Base-by-base conservation (phyloP, 2,329 filamentous ascomycete species). In the Phaeophleospora eucalypticola region DNA sequence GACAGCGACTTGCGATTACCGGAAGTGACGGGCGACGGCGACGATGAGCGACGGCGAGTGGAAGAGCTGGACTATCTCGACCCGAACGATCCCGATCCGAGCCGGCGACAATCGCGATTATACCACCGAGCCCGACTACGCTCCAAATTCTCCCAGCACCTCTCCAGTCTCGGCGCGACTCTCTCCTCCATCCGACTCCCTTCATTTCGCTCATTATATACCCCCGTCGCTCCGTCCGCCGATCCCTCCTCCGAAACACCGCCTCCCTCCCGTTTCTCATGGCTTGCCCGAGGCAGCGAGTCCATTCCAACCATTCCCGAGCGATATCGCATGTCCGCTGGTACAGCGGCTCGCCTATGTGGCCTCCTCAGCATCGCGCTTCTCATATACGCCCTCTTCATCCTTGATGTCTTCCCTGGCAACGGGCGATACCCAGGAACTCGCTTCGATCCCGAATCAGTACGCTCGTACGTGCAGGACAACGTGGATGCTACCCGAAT, bases 51-150 rank as follows among this genome's bases (percentile, higher is more conserved):
- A 53, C 79, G 85, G 56, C 87, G 93, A 69, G 84, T 97, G 72
- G 82, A 94, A 63, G 86, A 96, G 77, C 83, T 95, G 78, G 89
- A 94, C 58, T 81, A 94, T 35, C 80, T 89, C 60, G 89, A 94
- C 57, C 65, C 66, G 9, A 51, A 51, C 18, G 48, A 41, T 27
- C 46, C 52, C 14, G 58, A 59, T 41, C 49, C 51, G 8, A 53
- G 48, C 16, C 49, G 56, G 21, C 44, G 55, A 44, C 53, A 67
- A 50, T 55, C 58, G 15, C 52, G 58, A 44, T 40, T 62, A 48
- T 64, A 64, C 42, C 62, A 65, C 39, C 61, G 62, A 20, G 67
- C 71, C 20, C 65, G 68, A 37, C 62, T 79, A 57, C 65, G 72
- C 46, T 66, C 67, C 52, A 72, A 71, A 46, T 74, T 81, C 56